Evolutionary conservation across 805 yeast genomes (phyloP).

Genomic region (Candida pini): DNA sequence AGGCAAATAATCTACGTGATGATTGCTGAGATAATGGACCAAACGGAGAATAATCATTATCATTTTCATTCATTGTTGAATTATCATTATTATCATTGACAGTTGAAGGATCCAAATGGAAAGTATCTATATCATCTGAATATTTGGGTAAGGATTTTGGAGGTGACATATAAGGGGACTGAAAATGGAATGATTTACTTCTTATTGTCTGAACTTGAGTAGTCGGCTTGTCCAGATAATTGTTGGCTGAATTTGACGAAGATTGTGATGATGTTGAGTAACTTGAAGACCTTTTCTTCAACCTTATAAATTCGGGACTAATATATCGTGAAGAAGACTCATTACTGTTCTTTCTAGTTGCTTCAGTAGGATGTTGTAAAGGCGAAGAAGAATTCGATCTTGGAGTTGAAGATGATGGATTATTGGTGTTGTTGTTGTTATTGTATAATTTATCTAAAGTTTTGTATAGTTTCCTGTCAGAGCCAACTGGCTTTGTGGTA

Average conservation of each 20-base stretch:
- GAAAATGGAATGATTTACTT: conserved; percentile 28
- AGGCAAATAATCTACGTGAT: conserved; percentile 84
- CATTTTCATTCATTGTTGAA: not conserved
- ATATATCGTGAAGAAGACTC: no score
- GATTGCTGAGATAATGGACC: conserved; percentile 88
- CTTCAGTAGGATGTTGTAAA: not conserved
- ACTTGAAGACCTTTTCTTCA: conserved; percentile 29
- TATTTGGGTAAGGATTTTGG: conserved; percentile 22
- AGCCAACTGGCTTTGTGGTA: conserved; percentile 88
- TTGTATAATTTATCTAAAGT: conserved; percentile 68
- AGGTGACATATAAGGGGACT: conserved; percentile 19
- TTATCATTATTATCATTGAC: conserved; percentile 3
- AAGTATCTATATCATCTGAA: no score
- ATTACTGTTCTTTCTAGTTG: conserved; percentile 4
- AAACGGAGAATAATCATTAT: conserved; percentile 53
- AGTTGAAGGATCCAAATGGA: no score
- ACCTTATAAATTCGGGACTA: conserved; percentile 26
- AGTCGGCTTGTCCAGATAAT: no score
- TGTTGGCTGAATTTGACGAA: no score
- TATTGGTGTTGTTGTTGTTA: conserved; percentile 7
- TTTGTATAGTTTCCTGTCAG: conserved; percentile 84
- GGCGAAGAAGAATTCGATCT: no score
- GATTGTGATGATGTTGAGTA: no score
- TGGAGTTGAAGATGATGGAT: not conserved
- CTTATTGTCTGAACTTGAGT: conserved; percentile 15